A percentile compares a stretch with the other conserved stretches of the same genome.
Conservation (phyloP, 23 red algal genomes). For the Gracilariopsis chorda region DNA sequence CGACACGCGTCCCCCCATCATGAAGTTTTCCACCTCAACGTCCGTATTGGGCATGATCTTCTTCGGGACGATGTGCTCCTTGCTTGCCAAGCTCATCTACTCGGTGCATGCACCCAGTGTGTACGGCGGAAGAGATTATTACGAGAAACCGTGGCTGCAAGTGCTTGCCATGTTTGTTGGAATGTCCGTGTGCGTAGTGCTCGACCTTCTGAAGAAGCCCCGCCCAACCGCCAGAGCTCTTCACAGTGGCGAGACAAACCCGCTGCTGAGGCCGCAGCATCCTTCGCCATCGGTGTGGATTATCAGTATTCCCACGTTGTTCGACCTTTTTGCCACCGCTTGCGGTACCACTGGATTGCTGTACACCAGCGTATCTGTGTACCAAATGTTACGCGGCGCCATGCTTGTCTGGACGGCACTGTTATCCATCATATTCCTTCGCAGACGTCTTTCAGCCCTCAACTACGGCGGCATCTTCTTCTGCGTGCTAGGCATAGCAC, state of each 20-base stretch:
- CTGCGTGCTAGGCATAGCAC: constrained; percentile 54
- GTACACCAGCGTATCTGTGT: constrained; percentile 92
- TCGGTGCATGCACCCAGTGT: constrained; percentile 43
- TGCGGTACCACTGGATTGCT: constrained; percentile 84
- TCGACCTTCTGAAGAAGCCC: constrained; percentile 44
- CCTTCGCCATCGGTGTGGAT: constrained; percentile 48
- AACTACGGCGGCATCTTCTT: constrained; percentile 73
- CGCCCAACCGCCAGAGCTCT: not conserved
- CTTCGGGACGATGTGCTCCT: constrained; percentile 76
- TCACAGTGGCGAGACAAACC: not conserved
- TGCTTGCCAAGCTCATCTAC: constrained; percentile 93
- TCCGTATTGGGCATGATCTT: constrained; percentile 71
- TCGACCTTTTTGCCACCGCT: constrained; percentile 87
- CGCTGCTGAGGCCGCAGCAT: not conserved
- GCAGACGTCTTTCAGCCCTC: constrained; percentile 48
- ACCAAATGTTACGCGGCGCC: constrained; percentile 88
- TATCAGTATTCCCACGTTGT: constrained; percentile 73
- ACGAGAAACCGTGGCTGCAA: constrained; percentile 94
- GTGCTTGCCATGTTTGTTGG: constrained; percentile 86
- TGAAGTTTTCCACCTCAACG: constrained; percentile 26
- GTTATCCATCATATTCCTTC: constrained; percentile 73
- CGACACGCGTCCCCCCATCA: not conserved
- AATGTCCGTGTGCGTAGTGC: constrained; percentile 86
- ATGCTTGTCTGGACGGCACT: constrained; percentile 80
- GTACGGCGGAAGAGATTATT: constrained; percentile 55